phyloP scores from a whole-genome alignment of 2,329 filamentous ascomycete species.

The Fusarium napiforme region DNA sequence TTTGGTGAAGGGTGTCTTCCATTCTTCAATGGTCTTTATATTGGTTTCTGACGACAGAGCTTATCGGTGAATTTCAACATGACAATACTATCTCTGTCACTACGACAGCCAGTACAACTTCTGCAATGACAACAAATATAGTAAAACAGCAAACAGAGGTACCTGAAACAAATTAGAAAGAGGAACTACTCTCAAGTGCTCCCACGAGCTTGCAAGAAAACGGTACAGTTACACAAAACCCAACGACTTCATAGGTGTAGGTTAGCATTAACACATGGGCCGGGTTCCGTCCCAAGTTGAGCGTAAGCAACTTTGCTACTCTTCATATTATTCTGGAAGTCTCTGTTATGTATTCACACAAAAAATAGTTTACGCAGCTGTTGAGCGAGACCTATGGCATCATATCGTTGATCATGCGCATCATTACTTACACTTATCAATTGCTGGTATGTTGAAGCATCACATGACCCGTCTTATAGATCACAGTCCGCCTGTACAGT shows the following conservation, averaged over 20 bases:
- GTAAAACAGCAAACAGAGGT: too few relatives aligned
- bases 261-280: neutral
- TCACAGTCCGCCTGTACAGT: slow-evolving; percentile 39
- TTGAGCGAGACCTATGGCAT: neutral
- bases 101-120: neutral
- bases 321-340: neutral
- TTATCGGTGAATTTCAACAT: neutral
- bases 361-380: too few relatives aligned
- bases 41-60: neutral
- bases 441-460: slow-evolving; percentile 11
- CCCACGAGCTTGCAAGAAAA: neutral
- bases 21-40: too few relatives aligned
- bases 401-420: neutral
- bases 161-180: neutral
- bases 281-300: neutral
- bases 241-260: neutral
- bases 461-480: slow-evolving; percentile 40
- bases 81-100: neutral
- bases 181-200: neutral
- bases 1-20: too few relatives aligned
- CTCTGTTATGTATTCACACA: neutral
- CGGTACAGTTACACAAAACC: neutral
- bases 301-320: neutral
- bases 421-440: neutral
- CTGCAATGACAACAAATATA: neutral